Evolutionary conservation across 192 early-diverging fungal genomes (phyloP).

Genomic region (Neocallimastix lanati): DNA sequence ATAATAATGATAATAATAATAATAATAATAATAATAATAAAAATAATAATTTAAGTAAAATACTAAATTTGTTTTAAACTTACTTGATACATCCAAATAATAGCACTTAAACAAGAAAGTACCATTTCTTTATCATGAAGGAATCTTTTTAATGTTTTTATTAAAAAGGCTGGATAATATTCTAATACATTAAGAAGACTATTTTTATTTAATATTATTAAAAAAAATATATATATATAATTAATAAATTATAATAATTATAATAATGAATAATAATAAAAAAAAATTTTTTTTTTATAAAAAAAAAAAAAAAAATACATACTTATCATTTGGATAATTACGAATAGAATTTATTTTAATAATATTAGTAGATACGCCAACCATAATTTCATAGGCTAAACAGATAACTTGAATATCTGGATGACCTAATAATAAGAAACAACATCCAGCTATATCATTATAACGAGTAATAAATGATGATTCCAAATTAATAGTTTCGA

Average conservation of each 20-base stretch:
- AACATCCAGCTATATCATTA: not conserved
- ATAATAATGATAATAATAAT: too few relatives aligned
- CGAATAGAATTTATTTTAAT: not conserved
- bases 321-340: not conserved
- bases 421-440: not conserved
- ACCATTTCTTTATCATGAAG: not conserved
- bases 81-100: not conserved
- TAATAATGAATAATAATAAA: too few relatives aligned
- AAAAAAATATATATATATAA: too few relatives aligned
- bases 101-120: not conserved
- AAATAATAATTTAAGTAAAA: too few relatives aligned
- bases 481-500: not conserved
- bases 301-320: too few relatives aligned
- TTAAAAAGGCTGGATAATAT: not conserved
- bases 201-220: not conserved
- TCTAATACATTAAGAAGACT: not conserved
- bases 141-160: not conserved
- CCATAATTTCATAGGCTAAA: not conserved
- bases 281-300: too few relatives aligned
- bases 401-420: not conserved
- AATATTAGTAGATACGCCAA: not conserved
- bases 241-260: too few relatives aligned
- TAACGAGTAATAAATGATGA: not conserved
- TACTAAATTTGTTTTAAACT: too few relatives aligned
- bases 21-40: too few relatives aligned